A percentile compares a stretch with the other conserved stretches of the same genome.
These are phyloP conservation scores for Scheffersomyces segobiensis DNA, from an alignment of 1,139 yeast species.

Conservation along the genomic window DNA sequence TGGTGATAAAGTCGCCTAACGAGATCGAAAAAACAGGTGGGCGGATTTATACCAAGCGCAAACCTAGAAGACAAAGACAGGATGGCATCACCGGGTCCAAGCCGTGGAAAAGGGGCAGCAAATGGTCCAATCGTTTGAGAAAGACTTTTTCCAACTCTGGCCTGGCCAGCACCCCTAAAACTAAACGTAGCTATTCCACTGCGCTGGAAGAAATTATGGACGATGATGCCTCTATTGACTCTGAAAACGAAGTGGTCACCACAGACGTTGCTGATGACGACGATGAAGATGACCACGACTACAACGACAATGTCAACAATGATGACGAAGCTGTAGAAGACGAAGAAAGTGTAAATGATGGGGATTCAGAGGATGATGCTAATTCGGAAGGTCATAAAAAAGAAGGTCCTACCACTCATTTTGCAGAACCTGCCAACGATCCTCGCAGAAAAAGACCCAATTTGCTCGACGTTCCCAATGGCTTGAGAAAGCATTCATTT, in stretches of 20 bases:
- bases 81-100: constrained; percentile 6
- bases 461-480: constrained; percentile 43
- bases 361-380: constrained; percentile 9
- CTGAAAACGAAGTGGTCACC: constrained; percentile 14
- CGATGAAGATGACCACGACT: constrained; percentile 14
- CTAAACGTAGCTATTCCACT: constrained; percentile 2
- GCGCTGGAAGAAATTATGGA: constrained; percentile 12
- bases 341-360: constrained; percentile 10
- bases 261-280: constrained; percentile 13
- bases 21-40: constrained; percentile 53
- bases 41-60: constrained; percentile 32
- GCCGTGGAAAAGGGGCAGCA: constrained; percentile 12
- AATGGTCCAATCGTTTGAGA: constrained; percentile 11
- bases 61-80: constrained; percentile 7
- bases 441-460: constrained; percentile 46
- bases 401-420: constrained; percentile 29
- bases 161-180: neutral
- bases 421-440: constrained; percentile 33
- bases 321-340: constrained; percentile 16
- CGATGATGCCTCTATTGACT: constrained; percentile 23
- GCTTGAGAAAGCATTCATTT: constrained; percentile 15
- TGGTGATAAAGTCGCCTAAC: constrained; percentile 77
- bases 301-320: constrained; percentile 14
- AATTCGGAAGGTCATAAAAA: constrained; percentile 18
- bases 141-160: constrained; percentile 24